Evolutionary conservation across 257 asterid genomes (phyloP).

Genomic region (Penstemon eatonii): DNA sequence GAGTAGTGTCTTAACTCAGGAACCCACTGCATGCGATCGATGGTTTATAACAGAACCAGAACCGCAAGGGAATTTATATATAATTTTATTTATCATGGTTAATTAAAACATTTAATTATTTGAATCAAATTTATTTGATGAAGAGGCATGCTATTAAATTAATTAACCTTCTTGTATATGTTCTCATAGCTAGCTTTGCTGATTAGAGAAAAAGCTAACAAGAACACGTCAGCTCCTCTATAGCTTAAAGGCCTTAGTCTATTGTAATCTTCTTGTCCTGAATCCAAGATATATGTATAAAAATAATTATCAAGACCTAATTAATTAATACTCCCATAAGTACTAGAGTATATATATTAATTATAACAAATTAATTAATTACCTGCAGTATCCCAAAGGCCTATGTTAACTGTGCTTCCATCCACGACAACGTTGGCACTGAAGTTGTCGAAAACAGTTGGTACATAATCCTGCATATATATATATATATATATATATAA

Average conservation of each 20-base stretch:
- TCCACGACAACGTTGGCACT: constrained; percentile 90
- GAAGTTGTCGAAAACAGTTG: constrained; percentile 84
- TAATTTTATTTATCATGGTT: background rate
- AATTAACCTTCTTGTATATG: constrained; percentile 72
- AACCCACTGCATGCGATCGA: constrained; percentile 57
- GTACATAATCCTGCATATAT: constrained; percentile 73
- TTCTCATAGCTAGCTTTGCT: constrained; percentile 93
- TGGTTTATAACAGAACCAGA: background rate
- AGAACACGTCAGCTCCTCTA: constrained; percentile 85
- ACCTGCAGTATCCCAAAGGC: constrained; percentile 98
- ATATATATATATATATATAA: too few species aligned
- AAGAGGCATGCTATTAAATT: background rate
- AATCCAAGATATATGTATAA: background rate
- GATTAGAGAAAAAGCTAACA: constrained; percentile 71
- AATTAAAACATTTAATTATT: too few species aligned
- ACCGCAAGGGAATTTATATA: background rate
- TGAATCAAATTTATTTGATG: too few species aligned
- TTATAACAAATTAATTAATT: background rate
- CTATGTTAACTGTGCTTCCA: constrained; percentile 81
- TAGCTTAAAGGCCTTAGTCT: constrained; percentile 83
- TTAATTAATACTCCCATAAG: background rate
- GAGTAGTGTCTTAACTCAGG: constrained; percentile 74
- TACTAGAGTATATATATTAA: background rate
- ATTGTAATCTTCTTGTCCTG: constrained; percentile 93
- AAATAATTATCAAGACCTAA: background rate